Evolutionary conservation across 768 basidiomycete species (phyloP), one percentile per base, ranked within the genome.

Genomic region (Suillus lakei): DNA sequence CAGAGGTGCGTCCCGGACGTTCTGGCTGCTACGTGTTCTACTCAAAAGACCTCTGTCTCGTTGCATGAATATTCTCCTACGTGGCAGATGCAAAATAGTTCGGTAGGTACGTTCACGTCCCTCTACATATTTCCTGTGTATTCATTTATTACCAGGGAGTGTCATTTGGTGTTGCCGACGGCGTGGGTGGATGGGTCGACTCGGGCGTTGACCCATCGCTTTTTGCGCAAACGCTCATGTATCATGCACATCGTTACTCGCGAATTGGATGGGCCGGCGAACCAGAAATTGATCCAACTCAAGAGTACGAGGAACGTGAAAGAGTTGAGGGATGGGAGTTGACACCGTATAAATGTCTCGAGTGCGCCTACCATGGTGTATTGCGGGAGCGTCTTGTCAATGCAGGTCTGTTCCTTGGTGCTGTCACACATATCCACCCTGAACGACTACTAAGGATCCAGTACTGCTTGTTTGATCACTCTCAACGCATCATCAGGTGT

Each of bases 181-280:
- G 96, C 23, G 95, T 98, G 5, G 95, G 95, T 2, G 95, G 96
- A 23, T 98, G 96, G 96, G 85, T 87, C 56, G 86, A 90, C 43
- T 85, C 86, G 32, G 91, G 93, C 18, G 86, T 93, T 61, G 95
- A 98, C 77, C 94, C 94, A 1, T 90, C 94, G 0, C 80, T 96
- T 53, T 98, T 96, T 80, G 90, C 95, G 1, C 96, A 98, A 78
- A 87, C 93, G 0, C 80, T 98, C 60, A 95, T 96, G 92, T 96
- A 90, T 76, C 89, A 92, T 76, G 88, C 92, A 3, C 86, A 91
- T 74, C 84, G 86, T 54, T 91, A 90, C 73, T 86, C 89, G 13
- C 83, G 84, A 66, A 85, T 81, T 66, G 90, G 90, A 26, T 93
- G 92, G 92, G 86, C 90, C 7, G 92, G 92, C 26, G 92, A 94